phyloP scores from a whole-genome alignment of 331 rosid genomes.

The Cydonia oblonga region DNA sequence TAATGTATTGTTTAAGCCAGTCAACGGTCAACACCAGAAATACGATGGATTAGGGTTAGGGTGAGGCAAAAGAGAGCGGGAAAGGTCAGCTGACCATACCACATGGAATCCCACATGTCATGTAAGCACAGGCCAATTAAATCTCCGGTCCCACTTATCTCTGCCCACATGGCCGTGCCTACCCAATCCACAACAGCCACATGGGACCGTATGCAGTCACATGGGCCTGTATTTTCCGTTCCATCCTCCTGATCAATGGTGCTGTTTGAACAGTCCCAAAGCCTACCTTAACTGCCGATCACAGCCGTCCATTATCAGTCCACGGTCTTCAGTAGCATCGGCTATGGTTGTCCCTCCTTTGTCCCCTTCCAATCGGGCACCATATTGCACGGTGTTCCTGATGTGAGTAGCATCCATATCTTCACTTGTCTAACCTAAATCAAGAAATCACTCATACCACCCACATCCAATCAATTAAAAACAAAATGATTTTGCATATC shows the following conservation, averaged over 20 bases:
- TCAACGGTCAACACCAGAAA: too few relatives aligned
- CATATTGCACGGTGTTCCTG: conserved; percentile 27
- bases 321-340: conserved; percentile 17
- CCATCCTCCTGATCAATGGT: conserved; percentile 30
- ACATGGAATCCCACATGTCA: conserved; percentile 41
- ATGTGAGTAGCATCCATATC: conserved; percentile 36
- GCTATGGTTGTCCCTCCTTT: conserved; percentile 32
- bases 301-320: conserved; percentile 38
- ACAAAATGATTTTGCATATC: background rate
- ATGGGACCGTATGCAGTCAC: conserved; percentile 34
- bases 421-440: conserved; percentile 1
- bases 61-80: background rate
- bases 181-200: conserved; percentile 29
- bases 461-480: background rate
- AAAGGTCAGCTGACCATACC: conserved; percentile 8
- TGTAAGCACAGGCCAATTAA: conserved; percentile 5
- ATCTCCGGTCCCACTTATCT: conserved; percentile 1
- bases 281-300: conserved; percentile 6
- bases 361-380: conserved; percentile 38
- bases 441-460: background rate
- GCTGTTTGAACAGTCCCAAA: conserved; percentile 18
- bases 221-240: conserved; percentile 16
- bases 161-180: conserved; percentile 34
- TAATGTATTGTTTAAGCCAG: too few relatives aligned
- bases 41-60: background rate